Evolutionary conservation across 345 rosid species (phyloP), one percentile per base, ranked within the genome.

Genomic region (Luvunga scandens): DNA sequence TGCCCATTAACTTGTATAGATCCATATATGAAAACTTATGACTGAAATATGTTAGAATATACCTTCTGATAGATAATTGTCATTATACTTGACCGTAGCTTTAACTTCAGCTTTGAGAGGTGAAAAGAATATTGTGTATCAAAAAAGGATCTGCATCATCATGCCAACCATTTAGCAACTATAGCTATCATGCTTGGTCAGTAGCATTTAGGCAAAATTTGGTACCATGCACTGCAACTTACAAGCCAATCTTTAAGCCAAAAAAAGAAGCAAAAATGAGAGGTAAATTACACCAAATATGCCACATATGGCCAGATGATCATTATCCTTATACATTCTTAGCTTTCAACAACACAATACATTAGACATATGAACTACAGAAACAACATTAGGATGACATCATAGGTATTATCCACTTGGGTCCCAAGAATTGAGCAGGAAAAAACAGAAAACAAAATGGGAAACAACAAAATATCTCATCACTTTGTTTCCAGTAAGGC

Each of bases 31-130:
- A 28, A 75, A 60, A 56, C 30, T 64, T 65, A 72, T 45, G 2
- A 65, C 25, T 76, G 36, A 63, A 81, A 45, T 22, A n/a, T 25
- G 48, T 22, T 53, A 66, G 53, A 42, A 77, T 45, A 36, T 88
- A 93, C 98, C 98, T 94, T 94, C 28, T 79, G 83, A 77, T 93
- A 95, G 60, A 95, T 89, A 75, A 89, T 73, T 73, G 91, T 91
- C 98, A 93, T 95, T 38, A 95, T 93, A 82, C 98, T 88, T 64
- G 95, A 90, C 66, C 98, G 85, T 69, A 95, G 85, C 86, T 87
- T 95, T 68, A 95, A 88, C 86, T 88, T 93, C 80, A 95, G 86
- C 88, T 91, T 95, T 30, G 92, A 83, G 66, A 95, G 90, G 79
- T 80, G 91, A 80, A 84, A 90, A 31, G 89, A 72, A 82, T 93